Conservation (phyloP, 257 asterid genomes). For the Solanum corneliomulleri region DNA sequence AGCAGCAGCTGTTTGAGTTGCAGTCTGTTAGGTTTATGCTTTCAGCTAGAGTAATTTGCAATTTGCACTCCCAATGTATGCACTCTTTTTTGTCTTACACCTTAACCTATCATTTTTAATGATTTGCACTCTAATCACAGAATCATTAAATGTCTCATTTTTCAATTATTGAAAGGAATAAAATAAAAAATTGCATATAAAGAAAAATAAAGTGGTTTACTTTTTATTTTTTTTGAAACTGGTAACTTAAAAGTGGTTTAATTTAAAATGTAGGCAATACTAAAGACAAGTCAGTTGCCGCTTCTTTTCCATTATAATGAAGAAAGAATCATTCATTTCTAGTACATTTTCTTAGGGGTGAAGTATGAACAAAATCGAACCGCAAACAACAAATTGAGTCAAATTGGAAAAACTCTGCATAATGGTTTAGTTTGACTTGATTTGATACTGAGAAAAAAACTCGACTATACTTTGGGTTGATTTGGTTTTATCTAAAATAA, state of each 20-base stretch:
- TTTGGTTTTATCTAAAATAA: not conserved
- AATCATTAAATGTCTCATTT: not conserved
- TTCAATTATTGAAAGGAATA: not conserved
- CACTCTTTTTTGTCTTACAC: not conserved
- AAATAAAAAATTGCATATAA: not conserved
- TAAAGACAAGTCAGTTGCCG: not conserved
- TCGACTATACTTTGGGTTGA: not conserved
- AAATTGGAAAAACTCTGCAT: not conserved
- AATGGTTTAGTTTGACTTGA: not conserved
- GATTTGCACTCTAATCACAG: not conserved
- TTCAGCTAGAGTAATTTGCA: not conserved
- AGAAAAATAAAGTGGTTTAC: not conserved
- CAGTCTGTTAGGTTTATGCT: not conserved
- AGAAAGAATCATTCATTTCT: not conserved
- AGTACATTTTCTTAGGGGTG: not conserved
- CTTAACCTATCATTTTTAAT: not conserved
- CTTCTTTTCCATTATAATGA: not conserved
- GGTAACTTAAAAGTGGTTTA: not conserved
- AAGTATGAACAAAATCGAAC: not conserved
- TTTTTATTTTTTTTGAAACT: too few species aligned
- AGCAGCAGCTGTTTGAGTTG: not conserved
- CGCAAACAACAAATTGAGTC: not conserved
- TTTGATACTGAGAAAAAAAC: not conserved
- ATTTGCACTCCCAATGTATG: not conserved
- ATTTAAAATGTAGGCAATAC: not conserved